Evolutionary conservation across 176 grass and related monocot genomes (phyloP).

Genomic region (Aegilops tauschii): DNA sequence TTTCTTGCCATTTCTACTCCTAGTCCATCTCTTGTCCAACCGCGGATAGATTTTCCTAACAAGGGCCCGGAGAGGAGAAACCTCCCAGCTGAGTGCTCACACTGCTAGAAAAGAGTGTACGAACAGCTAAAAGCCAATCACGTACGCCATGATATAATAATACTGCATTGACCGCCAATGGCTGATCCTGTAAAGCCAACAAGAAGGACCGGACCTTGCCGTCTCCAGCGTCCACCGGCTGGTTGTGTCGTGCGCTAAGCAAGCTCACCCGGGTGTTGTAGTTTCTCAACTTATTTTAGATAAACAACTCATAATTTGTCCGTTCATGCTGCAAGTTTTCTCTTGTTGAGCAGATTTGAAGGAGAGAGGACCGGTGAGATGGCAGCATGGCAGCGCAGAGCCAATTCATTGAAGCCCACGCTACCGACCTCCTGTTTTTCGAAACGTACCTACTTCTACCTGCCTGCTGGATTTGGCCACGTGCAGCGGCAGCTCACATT

Average conservation of each 20-base stretch:
- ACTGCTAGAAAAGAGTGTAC: constrained; percentile 2
- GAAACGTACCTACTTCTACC: not conserved
- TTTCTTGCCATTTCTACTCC: not conserved
- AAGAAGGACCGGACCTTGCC: not conserved
- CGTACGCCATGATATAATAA: not conserved
- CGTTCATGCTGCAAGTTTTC: not conserved
- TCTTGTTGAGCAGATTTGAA: not conserved
- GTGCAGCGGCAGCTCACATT: not conserved
- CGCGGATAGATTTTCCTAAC: not conserved
- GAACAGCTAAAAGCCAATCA: not conserved
- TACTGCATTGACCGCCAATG: not conserved
- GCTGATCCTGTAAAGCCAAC: not conserved
- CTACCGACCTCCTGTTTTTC: constrained; percentile 17
- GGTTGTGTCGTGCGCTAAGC: not conserved
- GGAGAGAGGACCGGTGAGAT: not conserved
- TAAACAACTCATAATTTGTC: too few relatives aligned
- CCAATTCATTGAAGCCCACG: constrained; percentile 24
- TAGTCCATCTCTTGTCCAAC: constrained; percentile 5
- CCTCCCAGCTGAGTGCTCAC: not conserved
- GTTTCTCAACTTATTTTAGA: too few relatives aligned
- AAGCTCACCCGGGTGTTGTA: not conserved
- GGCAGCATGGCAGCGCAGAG: constrained; percentile 19
- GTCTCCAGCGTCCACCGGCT: not conserved
- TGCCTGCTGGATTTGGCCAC: constrained; percentile 2
- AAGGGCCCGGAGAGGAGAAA: not conserved